Base-by-base conservation (phyloP, 1,284 basidiomycete genomes). In the Puccinia coronata region DNA sequence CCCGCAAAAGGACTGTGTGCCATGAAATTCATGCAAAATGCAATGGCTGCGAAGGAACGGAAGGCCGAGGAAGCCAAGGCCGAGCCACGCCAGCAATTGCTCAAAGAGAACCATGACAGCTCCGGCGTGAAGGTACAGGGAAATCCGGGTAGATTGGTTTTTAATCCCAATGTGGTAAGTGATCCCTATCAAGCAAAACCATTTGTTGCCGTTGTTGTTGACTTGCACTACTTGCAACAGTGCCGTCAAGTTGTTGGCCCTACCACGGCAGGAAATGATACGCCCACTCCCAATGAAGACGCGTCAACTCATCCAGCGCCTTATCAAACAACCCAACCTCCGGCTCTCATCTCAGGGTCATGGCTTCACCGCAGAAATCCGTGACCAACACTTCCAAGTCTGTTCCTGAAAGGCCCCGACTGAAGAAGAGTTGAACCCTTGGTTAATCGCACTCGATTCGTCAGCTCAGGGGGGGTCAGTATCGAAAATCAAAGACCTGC, bases 111-210 rank as follows among this genome's bases (percentile, higher is more conserved):
- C n/a, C n/a, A n/a, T n/a, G n/a, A n/a, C n/a, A n/a, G n/a, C n/a
- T n/a, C n/a, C n/a, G n/a, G n/a, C n/a, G n/a, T n/a, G n/a, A n/a
- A n/a, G n/a, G n/a, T n/a, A n/a, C n/a, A n/a, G n/a, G n/a, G n/a
- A n/a, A n/a, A n/a, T n/a, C n/a, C n/a, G n/a, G n/a, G n/a, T n/a
- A n/a, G n/a, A n/a, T n/a, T n/a, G n/a, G n/a, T n/a, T n/a, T n/a
- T n/a, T n/a, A n/a, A n/a, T n/a, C n/a, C 80, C 20, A 43, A 55
- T 28, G 53, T 47, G 14, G 80, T 77, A n/a, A 75, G 72, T 81
- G 34, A 51, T 14, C 25, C 12, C 12, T 61, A 36, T 61, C 34
- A 12, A 28, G 1, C 9, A 8, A 6, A 28, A 6, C 49, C 12
- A 51, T 53, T 51, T 51, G 3, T 51, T 20, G 28, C 25, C n/a